Percentiles rank a stretch among this genome's conserved stretches.
Conservation (phyloP, 2,329 filamentous ascomycete species). For the Graphilbum fragrans region DNA sequence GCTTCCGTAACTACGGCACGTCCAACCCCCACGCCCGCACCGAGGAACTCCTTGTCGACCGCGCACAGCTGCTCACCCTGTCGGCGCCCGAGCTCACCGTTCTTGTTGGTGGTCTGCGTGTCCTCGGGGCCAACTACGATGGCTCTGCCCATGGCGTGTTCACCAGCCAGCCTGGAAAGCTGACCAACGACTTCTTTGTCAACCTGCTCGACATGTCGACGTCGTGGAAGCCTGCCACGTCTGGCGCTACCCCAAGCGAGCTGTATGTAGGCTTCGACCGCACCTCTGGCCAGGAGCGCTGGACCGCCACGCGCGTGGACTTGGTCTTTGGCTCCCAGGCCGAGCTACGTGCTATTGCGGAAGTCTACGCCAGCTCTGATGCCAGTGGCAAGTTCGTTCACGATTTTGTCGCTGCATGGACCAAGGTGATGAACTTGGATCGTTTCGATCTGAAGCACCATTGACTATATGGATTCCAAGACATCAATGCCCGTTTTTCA, state of each 20-base stretch:
- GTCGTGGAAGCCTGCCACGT: constrained; percentile 49
- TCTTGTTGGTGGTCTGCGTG: constrained; percentile 60
- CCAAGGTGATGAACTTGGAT: constrained; percentile 64
- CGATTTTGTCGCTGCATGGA: constrained; percentile 62
- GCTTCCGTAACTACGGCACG: constrained; percentile 69
- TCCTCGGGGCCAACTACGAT: constrained; percentile 58
- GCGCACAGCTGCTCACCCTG: constrained; percentile 57
- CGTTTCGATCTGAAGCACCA: constrained; percentile 43
- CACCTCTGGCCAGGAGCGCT: constrained; percentile 54
- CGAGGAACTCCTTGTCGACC: constrained; percentile 62
- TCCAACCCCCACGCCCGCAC: constrained; percentile 46
- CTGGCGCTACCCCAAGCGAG: constrained; percentile 27
- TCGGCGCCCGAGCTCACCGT: constrained; percentile 60
- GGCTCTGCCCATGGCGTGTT: constrained; percentile 55
- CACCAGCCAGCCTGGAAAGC: constrained; percentile 52
- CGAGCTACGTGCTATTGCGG: constrained; percentile 58
- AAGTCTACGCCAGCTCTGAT: constrained; percentile 55
- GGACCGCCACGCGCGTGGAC: constrained; percentile 56
- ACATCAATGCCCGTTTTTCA: not conserved
- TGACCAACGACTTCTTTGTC: constrained; percentile 74
- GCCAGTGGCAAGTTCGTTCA: constrained; percentile 51
- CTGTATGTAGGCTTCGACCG: constrained; percentile 52
- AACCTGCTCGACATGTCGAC: constrained; percentile 60
- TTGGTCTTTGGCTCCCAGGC: constrained; percentile 63
- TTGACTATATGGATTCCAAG: not conserved